Base-by-base conservation (phyloP, 2,329 filamentous ascomycete genomes). In the Teratosphaeria viscida region DNA sequence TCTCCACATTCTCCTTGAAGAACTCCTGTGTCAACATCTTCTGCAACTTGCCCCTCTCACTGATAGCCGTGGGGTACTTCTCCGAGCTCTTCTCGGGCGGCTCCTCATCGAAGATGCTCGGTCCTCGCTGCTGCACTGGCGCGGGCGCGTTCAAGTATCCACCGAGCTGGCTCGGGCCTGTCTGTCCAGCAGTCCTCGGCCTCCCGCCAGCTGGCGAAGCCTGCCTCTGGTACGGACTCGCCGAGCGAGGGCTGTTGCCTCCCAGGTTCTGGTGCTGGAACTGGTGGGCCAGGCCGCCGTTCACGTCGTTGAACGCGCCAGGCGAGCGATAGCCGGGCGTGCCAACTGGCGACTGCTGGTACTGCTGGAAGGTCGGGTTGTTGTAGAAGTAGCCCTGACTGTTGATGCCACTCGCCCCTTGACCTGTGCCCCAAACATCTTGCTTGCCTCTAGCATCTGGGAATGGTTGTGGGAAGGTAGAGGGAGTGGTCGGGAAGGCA, bases 1-100 rank as follows among this genome's bases (percentile, higher is more conserved):
- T 85, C 80, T 96, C 92, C 59, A 99, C 95, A 73, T 92, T 97
- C 76, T 99, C 92, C 77, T 95, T 95, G 84, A 97, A 99, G 79
- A 97, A 97, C 68, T 84, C 82, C 70, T 84, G 84, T 64, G 87
- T 84, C 65, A 86, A 74, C 66, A 85, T 81, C 69, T 85, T 85
- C 54, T 84, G 83, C 58, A 85, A 81, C 71, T 85, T 85, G 34
- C 83, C 82, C 68, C 84, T 79, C 71, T 94, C 91, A 59, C 88
- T 85, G 47, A 95, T 88, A 70, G 89, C 89, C 71, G 95, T 90
- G 2, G 91, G 90, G 76, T 92, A 95, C 67, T 90, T 85, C 71
- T 95, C 90, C 1, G 91, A 88, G 55, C 89, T 88, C 65, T 84
- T 82, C 68, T 89, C 82, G 64, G 95, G 91, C 58, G 91, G 88